Evolutionary conservation across 1,139 yeast genomes (phyloP).

Genomic region (Lipomyces yarrowii): DNA sequence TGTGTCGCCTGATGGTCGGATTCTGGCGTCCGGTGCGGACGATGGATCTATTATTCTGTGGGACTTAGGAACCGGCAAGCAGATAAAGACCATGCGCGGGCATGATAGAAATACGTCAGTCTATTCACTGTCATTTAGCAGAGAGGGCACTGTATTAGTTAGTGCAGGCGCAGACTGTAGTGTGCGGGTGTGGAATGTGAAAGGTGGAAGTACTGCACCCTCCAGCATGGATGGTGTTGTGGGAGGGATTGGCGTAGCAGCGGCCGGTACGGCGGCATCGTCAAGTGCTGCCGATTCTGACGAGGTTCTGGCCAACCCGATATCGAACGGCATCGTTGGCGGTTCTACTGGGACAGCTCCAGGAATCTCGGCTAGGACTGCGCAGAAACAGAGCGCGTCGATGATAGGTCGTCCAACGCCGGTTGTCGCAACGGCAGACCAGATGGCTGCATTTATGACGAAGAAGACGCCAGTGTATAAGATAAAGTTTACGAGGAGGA

Average conservation of each 20-base stretch:
- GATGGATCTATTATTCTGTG: conserved; percentile 87
- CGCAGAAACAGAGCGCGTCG: not conserved
- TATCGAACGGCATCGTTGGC: not conserved
- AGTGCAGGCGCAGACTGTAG: conserved; percentile 94
- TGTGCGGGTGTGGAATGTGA: conserved; percentile 94
- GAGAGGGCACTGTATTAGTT: conserved; percentile 85
- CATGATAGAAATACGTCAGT: conserved; percentile 84
- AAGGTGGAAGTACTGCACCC: conserved; percentile 46
- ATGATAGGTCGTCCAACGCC: not conserved
- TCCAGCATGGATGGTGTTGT: not conserved
- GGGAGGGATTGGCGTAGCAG: conserved; percentile 9
- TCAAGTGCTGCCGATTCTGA: conserved; percentile 26
- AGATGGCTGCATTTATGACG: conserved; percentile 91
- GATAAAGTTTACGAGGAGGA: conserved; percentile 88
- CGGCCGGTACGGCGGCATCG: conserved; percentile 1
- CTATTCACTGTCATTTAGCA: conserved; percentile 80
- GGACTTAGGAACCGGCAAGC: conserved; percentile 92
- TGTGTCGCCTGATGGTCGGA: conserved; percentile 94
- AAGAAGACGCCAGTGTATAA: conserved; percentile 93
- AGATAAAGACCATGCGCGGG: conserved; percentile 77
- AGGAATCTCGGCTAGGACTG: conserved; percentile 4
- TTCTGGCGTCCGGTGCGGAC: conserved; percentile 92
- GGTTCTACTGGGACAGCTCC: not conserved
- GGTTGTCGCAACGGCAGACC: conserved; percentile 80
- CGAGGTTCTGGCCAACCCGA: not conserved